A percentile compares a stretch with the other conserved stretches of the same genome.
Conservation (phyloP, 495 filamentous ascomycete genomes). For the Friedmanniomyces simplex region DNA sequence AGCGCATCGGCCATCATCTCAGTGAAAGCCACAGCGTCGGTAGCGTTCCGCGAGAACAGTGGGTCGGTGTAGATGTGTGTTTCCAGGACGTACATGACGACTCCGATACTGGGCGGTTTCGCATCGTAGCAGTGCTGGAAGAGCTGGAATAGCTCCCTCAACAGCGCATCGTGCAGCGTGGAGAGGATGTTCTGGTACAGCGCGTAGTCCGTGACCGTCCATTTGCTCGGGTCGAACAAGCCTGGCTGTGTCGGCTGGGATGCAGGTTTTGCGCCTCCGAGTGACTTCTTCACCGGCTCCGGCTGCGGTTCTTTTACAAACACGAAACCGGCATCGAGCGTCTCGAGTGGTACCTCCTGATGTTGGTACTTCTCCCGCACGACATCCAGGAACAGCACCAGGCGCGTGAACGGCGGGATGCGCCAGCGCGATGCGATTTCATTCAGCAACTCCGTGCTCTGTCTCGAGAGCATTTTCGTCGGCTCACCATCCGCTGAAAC, state of each 20-base stretch:
- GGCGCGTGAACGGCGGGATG: constrained; percentile 69
- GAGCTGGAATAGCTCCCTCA: constrained; percentile 78
- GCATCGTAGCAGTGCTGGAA: constrained; percentile 79
- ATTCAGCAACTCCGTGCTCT: constrained; percentile 70
- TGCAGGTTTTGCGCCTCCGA: constrained; percentile 18
- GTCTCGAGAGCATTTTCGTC: constrained; percentile 63
- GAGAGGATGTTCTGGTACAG: constrained; percentile 64
- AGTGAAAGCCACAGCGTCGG: constrained; percentile 58
- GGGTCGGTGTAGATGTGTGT: constrained; percentile 73
- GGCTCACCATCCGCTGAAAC: constrained; percentile 45
- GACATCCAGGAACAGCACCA: constrained; percentile 78
- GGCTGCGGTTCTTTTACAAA: constrained; percentile 59
- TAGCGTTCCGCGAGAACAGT: constrained; percentile 55
- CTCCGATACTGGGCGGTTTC: constrained; percentile 70
- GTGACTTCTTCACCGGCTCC: constrained; percentile 41
- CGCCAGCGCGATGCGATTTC: constrained; percentile 86
- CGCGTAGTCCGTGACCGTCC: constrained; percentile 72
- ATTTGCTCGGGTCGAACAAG: constrained; percentile 51
- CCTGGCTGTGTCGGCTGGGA: constrained; percentile 36
- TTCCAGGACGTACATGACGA: constrained; percentile 72
- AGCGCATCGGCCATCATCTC: constrained; percentile 63
- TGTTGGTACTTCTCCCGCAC: constrained; percentile 75
- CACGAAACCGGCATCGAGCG: constrained; percentile 71
- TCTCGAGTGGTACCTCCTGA: constrained; percentile 69
- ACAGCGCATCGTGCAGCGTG: constrained; percentile 66